phyloP scores from a whole-genome alignment of 139 green algal species.

The Asterochloris erici region DNA sequence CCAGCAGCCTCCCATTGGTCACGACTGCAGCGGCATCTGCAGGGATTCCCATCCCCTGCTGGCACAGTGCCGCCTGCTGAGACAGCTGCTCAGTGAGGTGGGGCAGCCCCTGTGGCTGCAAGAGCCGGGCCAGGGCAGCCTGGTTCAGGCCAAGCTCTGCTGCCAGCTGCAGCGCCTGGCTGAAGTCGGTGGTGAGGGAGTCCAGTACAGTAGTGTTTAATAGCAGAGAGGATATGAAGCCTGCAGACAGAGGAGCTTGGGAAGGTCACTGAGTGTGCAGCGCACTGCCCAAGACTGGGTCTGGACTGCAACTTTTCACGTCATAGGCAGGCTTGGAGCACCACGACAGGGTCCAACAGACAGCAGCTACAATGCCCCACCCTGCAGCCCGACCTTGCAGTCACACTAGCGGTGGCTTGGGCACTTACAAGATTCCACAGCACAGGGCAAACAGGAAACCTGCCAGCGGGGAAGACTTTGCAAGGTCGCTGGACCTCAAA shows the following conservation, averaged over 20 bases:
- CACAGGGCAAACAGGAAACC: too few relatives aligned
- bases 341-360: too few relatives aligned
- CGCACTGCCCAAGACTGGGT: too few relatives aligned
- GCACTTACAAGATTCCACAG: too few relatives aligned
- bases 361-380: too few relatives aligned
- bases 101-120: not conserved
- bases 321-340: too few relatives aligned
- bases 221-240: constrained; percentile 1
- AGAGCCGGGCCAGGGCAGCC: not conserved
- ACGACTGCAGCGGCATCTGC: constrained; percentile 48
- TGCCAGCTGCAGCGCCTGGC: constrained; percentile 20
- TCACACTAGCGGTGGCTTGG: too few relatives aligned
- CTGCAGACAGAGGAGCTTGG: not conserved
- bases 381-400: too few relatives aligned
- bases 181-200: not conserved
- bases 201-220: not conserved
- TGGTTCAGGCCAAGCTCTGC: constrained; percentile 30
- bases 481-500: too few relatives aligned
- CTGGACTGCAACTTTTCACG: too few relatives aligned
- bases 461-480: too few relatives aligned
- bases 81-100: not conserved
- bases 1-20: constrained; percentile 61
- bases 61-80: not conserved
- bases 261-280: too few relatives aligned
- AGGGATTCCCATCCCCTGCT: constrained; percentile 36